Conservation (phyloP, 345 rosid species). For the Camelina neglecta region DNA sequence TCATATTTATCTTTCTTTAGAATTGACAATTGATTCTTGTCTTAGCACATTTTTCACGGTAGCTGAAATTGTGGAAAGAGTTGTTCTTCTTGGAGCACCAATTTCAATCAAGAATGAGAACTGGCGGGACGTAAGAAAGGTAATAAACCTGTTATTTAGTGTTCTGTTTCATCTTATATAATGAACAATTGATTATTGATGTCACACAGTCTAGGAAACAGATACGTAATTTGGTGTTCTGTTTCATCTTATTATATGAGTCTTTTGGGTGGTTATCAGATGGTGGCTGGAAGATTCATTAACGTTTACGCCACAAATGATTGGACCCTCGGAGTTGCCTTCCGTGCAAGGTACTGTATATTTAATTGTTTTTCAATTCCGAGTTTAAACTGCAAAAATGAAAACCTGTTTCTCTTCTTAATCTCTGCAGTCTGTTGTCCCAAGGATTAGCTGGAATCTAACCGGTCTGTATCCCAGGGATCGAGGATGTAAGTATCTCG, state of each 20-base stretch:
- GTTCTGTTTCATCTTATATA: neutral
- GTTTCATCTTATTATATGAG: no score
- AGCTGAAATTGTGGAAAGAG: slow-evolving; percentile 64
- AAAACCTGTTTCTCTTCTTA: neutral
- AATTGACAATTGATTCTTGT: neutral
- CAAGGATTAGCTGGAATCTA: slow-evolving; percentile 98
- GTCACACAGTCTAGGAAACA: slow-evolving; percentile 11
- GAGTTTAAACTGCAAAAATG: neutral
- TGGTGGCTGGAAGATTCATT: slow-evolving; percentile 96
- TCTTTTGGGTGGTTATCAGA: slow-evolving; percentile 46
- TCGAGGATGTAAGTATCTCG: slow-evolving; percentile 70
- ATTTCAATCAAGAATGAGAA: slow-evolving; percentile 69
- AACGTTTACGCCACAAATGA: slow-evolving; percentile 86
- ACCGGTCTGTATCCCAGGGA: slow-evolving; percentile 68
- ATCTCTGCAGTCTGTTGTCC: slow-evolving; percentile 63
- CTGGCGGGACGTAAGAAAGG: slow-evolving; percentile 91
- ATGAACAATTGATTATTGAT: neutral
- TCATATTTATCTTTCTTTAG: neutral
- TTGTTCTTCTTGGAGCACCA: slow-evolving; percentile 35
- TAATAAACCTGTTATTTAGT: slow-evolving; percentile 23
- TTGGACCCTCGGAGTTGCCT: slow-evolving; percentile 94
- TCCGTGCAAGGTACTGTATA: slow-evolving; percentile 79
- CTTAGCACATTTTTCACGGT: slow-evolving; percentile 29
- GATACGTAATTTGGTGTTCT: neutral
- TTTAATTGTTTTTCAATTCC: neutral